Conservation (phyloP, 148 eudicot genomes). For the Chenopodium formosanum region DNA sequence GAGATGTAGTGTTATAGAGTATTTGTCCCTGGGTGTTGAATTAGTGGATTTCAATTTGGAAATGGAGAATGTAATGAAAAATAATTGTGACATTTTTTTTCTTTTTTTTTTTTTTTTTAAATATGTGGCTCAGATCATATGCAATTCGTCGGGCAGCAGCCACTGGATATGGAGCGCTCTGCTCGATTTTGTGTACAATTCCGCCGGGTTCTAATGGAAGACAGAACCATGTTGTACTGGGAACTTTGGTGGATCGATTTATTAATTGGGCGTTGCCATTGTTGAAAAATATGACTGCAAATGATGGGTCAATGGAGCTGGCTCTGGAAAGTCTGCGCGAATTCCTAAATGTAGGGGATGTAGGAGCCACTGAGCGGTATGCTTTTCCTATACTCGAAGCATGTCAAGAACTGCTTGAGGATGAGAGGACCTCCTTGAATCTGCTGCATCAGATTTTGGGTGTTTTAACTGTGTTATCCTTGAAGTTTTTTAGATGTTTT, state of each 20-base stretch:
- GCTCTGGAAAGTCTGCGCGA: constrained; percentile 79
- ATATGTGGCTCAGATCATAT: constrained; percentile 56
- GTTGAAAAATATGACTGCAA: constrained; percentile 44
- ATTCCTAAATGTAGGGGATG: constrained; percentile 83
- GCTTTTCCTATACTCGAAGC: constrained; percentile 81
- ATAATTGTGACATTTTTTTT: neutral
- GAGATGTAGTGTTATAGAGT: neutral
- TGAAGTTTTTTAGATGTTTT: constrained; percentile 79
- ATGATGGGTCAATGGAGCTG: constrained; percentile 55
- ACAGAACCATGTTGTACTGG: constrained; percentile 66
- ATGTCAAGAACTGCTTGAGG: constrained; percentile 89
- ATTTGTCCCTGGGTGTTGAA: neutral
- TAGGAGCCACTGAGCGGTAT: constrained; percentile 66
- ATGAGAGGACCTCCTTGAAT: constrained; percentile 85
- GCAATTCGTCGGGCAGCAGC: constrained; percentile 77
- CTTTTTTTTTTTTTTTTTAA: neutral
- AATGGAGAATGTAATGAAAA: neutral
- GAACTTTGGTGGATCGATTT: constrained; percentile 70
- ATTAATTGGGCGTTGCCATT: constrained; percentile 83
- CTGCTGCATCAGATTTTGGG: constrained; percentile 65
- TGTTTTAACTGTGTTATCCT: constrained; percentile 70
- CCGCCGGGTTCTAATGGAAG: constrained; percentile 66
- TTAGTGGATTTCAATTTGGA: neutral
- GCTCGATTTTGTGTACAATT: constrained; percentile 67
- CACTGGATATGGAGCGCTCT: constrained; percentile 85